A percentile compares a stretch with the other conserved stretches of the same genome.
phyloP scores from a whole-genome alignment of 2,329 filamentous ascomycete species.

The Pseudogymnoascus sp. region DNA sequence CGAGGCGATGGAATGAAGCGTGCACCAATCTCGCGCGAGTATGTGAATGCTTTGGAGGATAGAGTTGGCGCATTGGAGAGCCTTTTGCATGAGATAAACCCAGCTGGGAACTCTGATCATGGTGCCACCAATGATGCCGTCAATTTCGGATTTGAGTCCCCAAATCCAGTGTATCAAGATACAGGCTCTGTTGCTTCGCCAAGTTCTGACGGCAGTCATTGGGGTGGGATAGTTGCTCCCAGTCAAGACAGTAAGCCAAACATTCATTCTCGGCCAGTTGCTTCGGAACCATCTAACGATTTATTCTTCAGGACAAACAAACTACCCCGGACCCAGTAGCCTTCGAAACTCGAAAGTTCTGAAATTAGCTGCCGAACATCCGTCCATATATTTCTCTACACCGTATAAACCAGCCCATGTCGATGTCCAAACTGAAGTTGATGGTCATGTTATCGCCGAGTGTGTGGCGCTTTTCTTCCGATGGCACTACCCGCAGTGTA shows the following conservation, averaged over 20 bases:
- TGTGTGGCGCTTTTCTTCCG: conserved; percentile 17
- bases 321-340: background rate
- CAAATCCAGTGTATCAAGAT: background rate
- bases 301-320: background rate
- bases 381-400: background rate
- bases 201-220: background rate
- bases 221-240: background rate
- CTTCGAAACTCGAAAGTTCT: background rate
- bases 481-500: conserved; percentile 16
- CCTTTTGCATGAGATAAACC: conserved; percentile 10
- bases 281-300: background rate
- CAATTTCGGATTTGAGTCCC: background rate
- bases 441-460: conserved; percentile 10
- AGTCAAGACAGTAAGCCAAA: background rate
- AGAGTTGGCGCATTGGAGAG: conserved; percentile 11
- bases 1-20: conserved; percentile 13
- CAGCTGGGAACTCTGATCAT: background rate
- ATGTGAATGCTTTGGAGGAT: conserved; percentile 11
- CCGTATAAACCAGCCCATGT: background rate
- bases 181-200: background rate
- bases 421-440: background rate
- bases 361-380: background rate
- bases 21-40: conserved; percentile 14
- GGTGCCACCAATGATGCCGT: background rate
- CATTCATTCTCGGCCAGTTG: background rate